phyloP scores from a whole-genome alignment of 2,329 filamentous ascomycete species.

The Fonsecaea erecta region DNA sequence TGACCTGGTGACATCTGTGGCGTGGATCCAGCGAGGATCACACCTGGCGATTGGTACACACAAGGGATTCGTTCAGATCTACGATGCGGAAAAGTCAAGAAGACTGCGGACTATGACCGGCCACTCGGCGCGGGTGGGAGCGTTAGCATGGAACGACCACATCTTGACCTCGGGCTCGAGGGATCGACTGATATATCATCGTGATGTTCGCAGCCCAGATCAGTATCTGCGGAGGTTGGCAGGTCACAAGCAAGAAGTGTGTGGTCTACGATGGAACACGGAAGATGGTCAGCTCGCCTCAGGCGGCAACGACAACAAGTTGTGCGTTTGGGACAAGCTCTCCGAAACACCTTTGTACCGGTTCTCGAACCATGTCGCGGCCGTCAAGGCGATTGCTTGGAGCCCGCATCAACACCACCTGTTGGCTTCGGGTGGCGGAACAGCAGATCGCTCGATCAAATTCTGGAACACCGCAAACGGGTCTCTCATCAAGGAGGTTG shows the following conservation, averaged over 20 bases:
- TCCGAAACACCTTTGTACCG: slow-evolving; percentile 91
- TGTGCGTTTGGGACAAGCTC: slow-evolving; percentile 98
- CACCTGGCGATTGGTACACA: slow-evolving; percentile 94
- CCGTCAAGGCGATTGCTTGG: slow-evolving; percentile 97
- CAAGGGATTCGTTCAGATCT: slow-evolving; percentile 94
- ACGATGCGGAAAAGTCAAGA: slow-evolving; percentile 87
- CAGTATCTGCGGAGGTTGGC: slow-evolving; percentile 86
- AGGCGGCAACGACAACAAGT: slow-evolving; percentile 97
- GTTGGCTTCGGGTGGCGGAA: slow-evolving; percentile 93
- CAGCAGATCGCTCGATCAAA: slow-evolving; percentile 92
- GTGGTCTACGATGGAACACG: slow-evolving; percentile 94
- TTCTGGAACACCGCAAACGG: slow-evolving; percentile 97
- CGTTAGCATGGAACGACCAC: slow-evolving; percentile 96
- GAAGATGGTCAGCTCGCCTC: slow-evolving; percentile 94
- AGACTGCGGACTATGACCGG: slow-evolving; percentile 94
- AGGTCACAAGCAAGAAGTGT: slow-evolving; percentile 98
- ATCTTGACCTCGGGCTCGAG: slow-evolving; percentile 94
- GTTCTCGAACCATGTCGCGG: slow-evolving; percentile 91
- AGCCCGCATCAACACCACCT: slow-evolving; percentile 93
- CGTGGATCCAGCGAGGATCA: slow-evolving; percentile 96
- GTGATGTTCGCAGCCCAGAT: slow-evolving; percentile 89
- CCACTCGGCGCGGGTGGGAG: slow-evolving; percentile 89
- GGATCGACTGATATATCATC: slow-evolving; percentile 91
- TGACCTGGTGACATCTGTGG: slow-evolving; percentile 94
- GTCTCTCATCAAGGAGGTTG: slow-evolving; percentile 79